Evolutionary conservation across 129 eudicot species (phyloP), one percentile per base, ranked within the genome.

Genomic region (Centaurea solstitialis): DNA sequence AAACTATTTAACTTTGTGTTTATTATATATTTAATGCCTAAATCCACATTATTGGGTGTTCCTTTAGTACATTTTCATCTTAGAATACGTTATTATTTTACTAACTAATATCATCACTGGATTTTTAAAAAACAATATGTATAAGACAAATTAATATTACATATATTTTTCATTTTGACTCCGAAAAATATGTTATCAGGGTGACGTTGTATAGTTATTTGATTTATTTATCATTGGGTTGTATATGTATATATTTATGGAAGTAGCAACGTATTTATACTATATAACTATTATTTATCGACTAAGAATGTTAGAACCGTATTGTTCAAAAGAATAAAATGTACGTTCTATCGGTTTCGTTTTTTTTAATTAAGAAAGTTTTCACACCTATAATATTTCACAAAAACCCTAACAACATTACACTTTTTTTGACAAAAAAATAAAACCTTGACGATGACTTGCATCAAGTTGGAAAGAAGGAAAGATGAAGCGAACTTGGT

Each of bases 401-500:
- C 20, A 73, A 73, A 24, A 24, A 57, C 3, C 33, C 57, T 73
- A 30, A 57, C 65, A 71, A 39, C 3, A 12, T 79, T 13, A 18
- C 72, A 61, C 78, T 64, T 72, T 72, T 18, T 15, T 9, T 18
- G 62, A 22, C 40, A 72, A 69, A 73, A 30, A 73, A 64, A 35
- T 0, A 53, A 24, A n/a, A 57, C 65, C 57, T 41, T 41, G 70
- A 79, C 9, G 23, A 53, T 24, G 76, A 57, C 50, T 18, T 23
- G 83, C 72, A 71, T 39, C 70, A 79, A 70, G 83, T 70, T 71
- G 73, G 20, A 72, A 80, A 72, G 72, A 59, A 71, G 30, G 26
- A 12, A 69, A 80, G 75, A 68, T 68, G 20, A 68, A 24, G 18
- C 12, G 75, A 78, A 68, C 75, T 68, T 78, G 68, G 33, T 68